Conservation (phyloP, 169 alveolate species). For the Cryptosporidium viatorum region DNA sequence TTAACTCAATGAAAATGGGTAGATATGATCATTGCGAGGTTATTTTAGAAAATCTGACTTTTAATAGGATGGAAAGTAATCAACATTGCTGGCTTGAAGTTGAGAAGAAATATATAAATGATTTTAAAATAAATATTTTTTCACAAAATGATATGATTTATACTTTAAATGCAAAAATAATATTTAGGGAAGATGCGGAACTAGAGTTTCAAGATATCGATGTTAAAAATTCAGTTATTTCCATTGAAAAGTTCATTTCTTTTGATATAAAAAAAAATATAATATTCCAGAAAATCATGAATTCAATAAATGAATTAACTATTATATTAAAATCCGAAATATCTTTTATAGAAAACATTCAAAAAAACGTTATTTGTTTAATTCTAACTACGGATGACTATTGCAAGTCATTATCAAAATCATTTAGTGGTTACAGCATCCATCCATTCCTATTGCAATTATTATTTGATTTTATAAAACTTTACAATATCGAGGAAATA, state of each 20-base stretch:
- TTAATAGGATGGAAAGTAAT: neutral
- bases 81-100: neutral
- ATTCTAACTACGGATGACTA: conserved; percentile 8
- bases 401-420: conserved; percentile 36
- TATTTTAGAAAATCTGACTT: neutral
- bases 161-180: neutral
- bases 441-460: conserved; percentile 48
- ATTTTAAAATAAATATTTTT: neutral
- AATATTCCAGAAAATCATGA: neutral
- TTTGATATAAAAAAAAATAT: neutral
- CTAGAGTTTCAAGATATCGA: neutral
- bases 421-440: conserved; percentile 51
- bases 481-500: neutral
- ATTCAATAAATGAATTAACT: neutral
- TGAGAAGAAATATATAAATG: neutral
- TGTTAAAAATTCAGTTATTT: neutral
- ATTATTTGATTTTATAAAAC: conserved; percentile 12
- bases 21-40: conserved; percentile 37
- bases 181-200: neutral
- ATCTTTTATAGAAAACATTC: neutral
- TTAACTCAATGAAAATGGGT: conserved; percentile 26
- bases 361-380: neutral
- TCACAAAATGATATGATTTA: neutral
- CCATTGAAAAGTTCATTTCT: conserved; percentile 4
- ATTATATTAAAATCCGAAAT: conserved; percentile 4